These are phyloP conservation scores for Takakia lepidozioides DNA, from an alignment of 225 moss, liverwort and hornwort species.

Conservation along the genomic window DNA sequence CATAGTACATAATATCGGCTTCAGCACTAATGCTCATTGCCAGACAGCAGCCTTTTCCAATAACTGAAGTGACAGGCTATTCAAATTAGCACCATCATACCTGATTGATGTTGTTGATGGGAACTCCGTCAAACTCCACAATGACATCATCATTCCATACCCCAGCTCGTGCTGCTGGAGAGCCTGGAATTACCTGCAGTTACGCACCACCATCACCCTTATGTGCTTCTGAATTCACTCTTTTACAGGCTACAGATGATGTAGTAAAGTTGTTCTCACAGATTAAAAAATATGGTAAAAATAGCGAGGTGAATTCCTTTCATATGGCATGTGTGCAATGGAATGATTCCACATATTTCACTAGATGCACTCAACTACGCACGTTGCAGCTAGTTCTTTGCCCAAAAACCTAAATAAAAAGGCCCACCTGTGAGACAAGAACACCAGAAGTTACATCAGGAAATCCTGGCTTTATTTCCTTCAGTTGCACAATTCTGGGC, in stretches of 20 bases:
- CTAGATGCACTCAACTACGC: neutral
- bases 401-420: too few relatives aligned
- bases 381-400: neutral
- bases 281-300: too few relatives aligned
- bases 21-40: too few relatives aligned
- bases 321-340: neutral
- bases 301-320: too few relatives aligned
- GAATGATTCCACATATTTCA: neutral
- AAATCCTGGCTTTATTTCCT: conserved; percentile 64
- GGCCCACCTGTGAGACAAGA: conserved; percentile 88
- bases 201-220: neutral
- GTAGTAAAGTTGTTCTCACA: too few relatives aligned
- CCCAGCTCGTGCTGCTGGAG: conserved; percentile 77
- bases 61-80: too few relatives aligned
- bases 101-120: conserved; percentile 57
- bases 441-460: conserved; percentile 69
- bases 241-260: too few relatives aligned
- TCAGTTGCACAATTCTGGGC: conserved; percentile 65
- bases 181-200: conserved; percentile 82
- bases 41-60: too few relatives aligned
- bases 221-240: neutral
- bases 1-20: too few relatives aligned
- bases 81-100: too few relatives aligned
- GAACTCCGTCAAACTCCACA: conserved; percentile 54
- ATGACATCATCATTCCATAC: conserved; percentile 73